phyloP scores from a whole-genome alignment of 805 yeast species.

The Candida silvicultrix region DNA sequence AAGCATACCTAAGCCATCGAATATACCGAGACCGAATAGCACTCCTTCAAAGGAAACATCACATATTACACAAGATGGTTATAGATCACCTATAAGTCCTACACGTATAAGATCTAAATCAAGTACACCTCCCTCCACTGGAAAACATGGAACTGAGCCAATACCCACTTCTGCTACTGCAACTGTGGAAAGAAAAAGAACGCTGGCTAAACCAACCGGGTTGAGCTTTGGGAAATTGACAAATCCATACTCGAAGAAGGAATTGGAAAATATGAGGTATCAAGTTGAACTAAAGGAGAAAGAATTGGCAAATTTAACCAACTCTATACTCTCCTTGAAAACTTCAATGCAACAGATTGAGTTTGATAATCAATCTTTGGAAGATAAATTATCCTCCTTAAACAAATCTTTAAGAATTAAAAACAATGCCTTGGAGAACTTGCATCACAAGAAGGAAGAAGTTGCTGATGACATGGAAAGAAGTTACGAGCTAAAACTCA shows the following conservation, averaged over 20 bases:
- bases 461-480: constrained; percentile 14
- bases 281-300: constrained; percentile 11
- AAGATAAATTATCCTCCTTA: constrained; percentile 14
- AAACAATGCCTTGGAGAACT: constrained; percentile 24
- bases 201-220: neutral
- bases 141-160: neutral
- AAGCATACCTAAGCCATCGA: constrained; percentile 7
- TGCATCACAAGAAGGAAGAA: constrained; percentile 21
- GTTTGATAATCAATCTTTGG: constrained; percentile 27
- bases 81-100: constrained; percentile 8
- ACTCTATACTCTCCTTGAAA: constrained; percentile 24
- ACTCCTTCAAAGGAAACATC: constrained; percentile 17
- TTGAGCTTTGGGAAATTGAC: neutral
- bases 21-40: constrained; percentile 15
- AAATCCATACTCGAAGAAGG: constrained; percentile 1
- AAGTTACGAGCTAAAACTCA: constrained; percentile 26
- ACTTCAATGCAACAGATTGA: constrained; percentile 34
- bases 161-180: neutral
- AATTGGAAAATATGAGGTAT: constrained; percentile 7
- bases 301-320: constrained; percentile 16
- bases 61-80: constrained; percentile 4
- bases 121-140: neutral
- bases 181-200: neutral
- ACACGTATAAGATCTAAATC: neutral
- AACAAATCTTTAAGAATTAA: constrained; percentile 22